These are phyloP conservation scores for Raddia guianensis DNA, from an alignment of 176 grass and related monocot genomes.

Conservation along the genomic window DNA sequence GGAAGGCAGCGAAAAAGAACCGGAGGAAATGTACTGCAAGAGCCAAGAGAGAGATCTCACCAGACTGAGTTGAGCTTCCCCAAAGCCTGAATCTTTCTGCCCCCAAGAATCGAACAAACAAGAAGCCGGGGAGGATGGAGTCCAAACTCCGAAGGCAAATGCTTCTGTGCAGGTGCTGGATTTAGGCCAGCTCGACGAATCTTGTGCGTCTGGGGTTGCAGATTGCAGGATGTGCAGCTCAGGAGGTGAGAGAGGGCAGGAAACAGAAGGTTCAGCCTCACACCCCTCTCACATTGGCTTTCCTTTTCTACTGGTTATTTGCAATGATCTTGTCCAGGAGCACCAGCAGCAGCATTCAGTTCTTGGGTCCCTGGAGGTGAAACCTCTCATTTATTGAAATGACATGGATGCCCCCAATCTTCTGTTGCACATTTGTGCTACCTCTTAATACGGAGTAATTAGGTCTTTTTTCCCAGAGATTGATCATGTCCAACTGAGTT, in stretches of 20 bases:
- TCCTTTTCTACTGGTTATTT: conserved; percentile 26
- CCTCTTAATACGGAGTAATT: no score
- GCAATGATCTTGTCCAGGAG: conserved; percentile 33
- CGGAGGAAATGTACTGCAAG: not conserved
- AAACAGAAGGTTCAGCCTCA: conserved; percentile 30
- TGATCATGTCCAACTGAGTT: not conserved
- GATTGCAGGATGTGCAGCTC: not conserved
- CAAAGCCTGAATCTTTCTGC: conserved; percentile 10
- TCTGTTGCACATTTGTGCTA: not conserved
- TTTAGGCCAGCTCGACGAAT: not conserved
- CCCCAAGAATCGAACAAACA: conserved; percentile 29
- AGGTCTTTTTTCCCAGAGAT: not conserved
- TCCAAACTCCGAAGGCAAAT: not conserved
- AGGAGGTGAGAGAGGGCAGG: not conserved
- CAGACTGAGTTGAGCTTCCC: conserved; percentile 8
- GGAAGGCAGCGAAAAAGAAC: not conserved
- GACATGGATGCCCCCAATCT: conserved; percentile 7
- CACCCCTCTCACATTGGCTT: not conserved
- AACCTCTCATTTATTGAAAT: not conserved
- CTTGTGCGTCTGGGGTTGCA: not conserved
- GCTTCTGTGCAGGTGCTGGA: not conserved
- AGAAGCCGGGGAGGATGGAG: conserved; percentile 2
- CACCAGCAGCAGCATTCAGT: not conserved
- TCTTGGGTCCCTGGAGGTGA: conserved; percentile 5
- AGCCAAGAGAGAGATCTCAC: conserved; percentile 28